Base-by-base conservation (phyloP, 495 filamentous ascomycete genomes). In the Aspergillus carlsbadensis region DNA sequence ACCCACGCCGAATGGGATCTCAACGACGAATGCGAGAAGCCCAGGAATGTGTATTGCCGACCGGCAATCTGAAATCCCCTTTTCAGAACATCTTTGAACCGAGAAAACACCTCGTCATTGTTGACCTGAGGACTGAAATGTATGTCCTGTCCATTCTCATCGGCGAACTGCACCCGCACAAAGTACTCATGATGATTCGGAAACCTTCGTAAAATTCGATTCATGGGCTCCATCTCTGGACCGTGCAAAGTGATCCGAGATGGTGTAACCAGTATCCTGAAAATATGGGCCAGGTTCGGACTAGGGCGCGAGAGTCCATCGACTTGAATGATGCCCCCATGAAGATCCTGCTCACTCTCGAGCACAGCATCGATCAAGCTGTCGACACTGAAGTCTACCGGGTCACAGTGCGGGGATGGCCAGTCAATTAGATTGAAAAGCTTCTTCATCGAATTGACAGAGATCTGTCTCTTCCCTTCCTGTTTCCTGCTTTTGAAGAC, bases 21-120 rank as follows among this genome's bases (percentile, higher is more conserved):
- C 26, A 95, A 75, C 0, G 88, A 91, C 0, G 88, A 92, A 65
- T 91, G 88, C 0, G 89, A 92, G 64, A 92, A 95, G 1, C 90
- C 90, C 1, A 93, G 72, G 61, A 93, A 93, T 6, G 68, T 64
- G 62, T 84, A 95, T 0, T 60, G 46, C 10, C 85, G 78, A 5
- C 84, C 88, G 13, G 79, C 87, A 37, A 94, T 83, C 5, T 69
- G 65, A 24, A 93, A 80, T 0, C 80, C 82, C 1, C 71, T 65
- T 5, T 73, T 53, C 14, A 91, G 67, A 2, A 90, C 70, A 0
- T 56, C 48, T 45, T 81, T 83, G 72, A 87, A 91, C 34, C 88
- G 78, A 0, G 49, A 50, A 56, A 69, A 69, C 15, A 91, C 76
- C 0, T 46, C 34, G 3, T 84, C 73, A 5, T 84, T 68, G 5